These are phyloP conservation scores for Cutaneotrichosporon arboriforme DNA, from an alignment of 1,284 basidiomycete genomes.

Conservation along the genomic window DNA sequence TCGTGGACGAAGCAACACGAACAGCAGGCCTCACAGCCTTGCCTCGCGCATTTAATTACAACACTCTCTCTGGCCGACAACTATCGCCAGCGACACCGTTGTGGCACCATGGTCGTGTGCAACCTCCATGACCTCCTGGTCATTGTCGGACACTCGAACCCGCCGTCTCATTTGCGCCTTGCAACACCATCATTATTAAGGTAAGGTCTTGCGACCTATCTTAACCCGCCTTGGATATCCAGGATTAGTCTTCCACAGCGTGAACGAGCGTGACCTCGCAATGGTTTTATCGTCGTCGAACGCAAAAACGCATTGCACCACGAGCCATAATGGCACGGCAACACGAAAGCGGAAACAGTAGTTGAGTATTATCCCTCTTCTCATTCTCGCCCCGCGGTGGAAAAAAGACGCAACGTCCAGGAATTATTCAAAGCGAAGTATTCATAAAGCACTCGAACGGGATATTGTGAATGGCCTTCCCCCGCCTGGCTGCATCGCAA, in stretches of 20 bases:
- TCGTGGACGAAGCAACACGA: constrained; percentile 5
- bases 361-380: constrained; percentile 3
- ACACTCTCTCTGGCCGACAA: too few relatives aligned
- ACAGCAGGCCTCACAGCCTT: neutral
- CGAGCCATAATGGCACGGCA: neutral
- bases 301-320: neutral
- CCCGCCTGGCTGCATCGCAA: constrained; percentile 27
- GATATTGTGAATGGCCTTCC: constrained; percentile 18
- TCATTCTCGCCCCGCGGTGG: neutral
- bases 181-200: neutral
- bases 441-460: neutral
- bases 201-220: constrained; percentile 1
- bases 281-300: neutral
- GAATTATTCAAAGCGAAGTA: neutral
- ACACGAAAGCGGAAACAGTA: neutral
- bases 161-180: neutral
- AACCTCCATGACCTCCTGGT: constrained; percentile 7
- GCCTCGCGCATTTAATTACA: neutral
- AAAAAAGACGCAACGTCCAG: neutral
- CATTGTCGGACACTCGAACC: constrained; percentile 8
- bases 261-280: neutral
- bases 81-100: too few relatives aligned
- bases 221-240: neutral
- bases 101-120: neutral
- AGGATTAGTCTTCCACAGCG: constrained; percentile 7